A percentile compares a stretch with the other conserved stretches of the same genome.
phyloP scores from a whole-genome alignment of 306 rosid species.

The Psophocarpus tetragonolobus region DNA sequence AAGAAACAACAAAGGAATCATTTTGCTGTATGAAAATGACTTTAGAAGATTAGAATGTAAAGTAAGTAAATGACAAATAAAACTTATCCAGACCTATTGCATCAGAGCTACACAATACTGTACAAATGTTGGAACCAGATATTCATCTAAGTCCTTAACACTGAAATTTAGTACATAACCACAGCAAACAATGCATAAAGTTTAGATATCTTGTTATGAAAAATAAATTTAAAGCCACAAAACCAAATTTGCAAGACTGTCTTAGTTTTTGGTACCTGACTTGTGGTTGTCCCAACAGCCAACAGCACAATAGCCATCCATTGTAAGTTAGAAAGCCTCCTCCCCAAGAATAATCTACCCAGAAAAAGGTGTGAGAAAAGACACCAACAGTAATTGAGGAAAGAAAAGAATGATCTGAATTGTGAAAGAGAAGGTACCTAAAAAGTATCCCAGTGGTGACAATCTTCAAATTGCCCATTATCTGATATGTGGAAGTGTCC shows the following conservation, averaged over 20 bases:
- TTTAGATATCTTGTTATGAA: not conserved
- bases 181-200: not conserved
- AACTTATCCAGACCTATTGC: not conserved
- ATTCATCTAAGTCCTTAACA: not conserved
- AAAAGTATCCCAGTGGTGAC: conserved; percentile 86
- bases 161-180: not conserved
- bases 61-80: not conserved
- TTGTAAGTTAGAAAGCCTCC: conserved; percentile 83
- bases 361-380: not conserved
- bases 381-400: conserved; percentile 24
- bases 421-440: conserved; percentile 56
- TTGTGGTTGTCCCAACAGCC: conserved; percentile 97
- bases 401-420: conserved; percentile 5
- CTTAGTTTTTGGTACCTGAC: conserved; percentile 58
- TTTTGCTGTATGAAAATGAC: not conserved
- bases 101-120: not conserved
- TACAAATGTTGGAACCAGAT: not conserved
- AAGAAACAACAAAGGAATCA: not conserved
- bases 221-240: not conserved
- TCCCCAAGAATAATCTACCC: conserved; percentile 71
- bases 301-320: conserved; percentile 84
- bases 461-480: conserved; percentile 96
- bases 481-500: conserved; percentile 95
- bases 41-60: not conserved
- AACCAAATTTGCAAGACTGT: not conserved